Conservation (phyloP, 192 early-diverging fungal species). For the Backusella circina region DNA sequence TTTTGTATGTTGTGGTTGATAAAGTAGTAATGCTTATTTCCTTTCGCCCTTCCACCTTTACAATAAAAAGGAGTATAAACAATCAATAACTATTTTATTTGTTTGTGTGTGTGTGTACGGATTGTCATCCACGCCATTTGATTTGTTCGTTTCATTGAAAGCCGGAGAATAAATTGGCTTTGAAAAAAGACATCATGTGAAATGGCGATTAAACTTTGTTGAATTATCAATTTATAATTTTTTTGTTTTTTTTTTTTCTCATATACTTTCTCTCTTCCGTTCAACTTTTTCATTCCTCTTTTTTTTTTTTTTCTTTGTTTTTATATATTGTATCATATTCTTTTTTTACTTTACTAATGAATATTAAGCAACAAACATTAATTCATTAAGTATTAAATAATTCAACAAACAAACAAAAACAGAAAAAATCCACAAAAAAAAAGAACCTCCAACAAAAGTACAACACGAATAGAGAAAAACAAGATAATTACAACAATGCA, state of each 20-base stretch:
- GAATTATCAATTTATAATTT: background rate
- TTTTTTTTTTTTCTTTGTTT: background rate
- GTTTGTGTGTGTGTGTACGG: background rate
- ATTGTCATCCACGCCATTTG: background rate
- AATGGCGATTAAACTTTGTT: conserved; percentile 5
- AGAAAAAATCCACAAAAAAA: background rate
- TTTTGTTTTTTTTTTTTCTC: background rate
- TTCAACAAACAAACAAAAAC: background rate
- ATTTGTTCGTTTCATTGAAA: background rate
- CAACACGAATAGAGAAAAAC: background rate
- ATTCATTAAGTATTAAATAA: background rate
- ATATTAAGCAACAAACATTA: background rate
- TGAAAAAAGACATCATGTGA: background rate
- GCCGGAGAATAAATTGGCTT: background rate
- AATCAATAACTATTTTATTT: background rate
- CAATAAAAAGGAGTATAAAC: background rate
- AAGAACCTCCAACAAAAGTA: background rate
- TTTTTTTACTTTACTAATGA: background rate
- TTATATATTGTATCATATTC: background rate
- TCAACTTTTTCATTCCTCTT: background rate
- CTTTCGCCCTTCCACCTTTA: background rate
- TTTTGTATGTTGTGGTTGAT: background rate
- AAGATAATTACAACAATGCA: background rate
- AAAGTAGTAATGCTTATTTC: background rate
- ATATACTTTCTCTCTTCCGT: background rate